phyloP scores from a whole-genome alignment of 169 alveolate genomes.

The Babesia ovis region DNA sequence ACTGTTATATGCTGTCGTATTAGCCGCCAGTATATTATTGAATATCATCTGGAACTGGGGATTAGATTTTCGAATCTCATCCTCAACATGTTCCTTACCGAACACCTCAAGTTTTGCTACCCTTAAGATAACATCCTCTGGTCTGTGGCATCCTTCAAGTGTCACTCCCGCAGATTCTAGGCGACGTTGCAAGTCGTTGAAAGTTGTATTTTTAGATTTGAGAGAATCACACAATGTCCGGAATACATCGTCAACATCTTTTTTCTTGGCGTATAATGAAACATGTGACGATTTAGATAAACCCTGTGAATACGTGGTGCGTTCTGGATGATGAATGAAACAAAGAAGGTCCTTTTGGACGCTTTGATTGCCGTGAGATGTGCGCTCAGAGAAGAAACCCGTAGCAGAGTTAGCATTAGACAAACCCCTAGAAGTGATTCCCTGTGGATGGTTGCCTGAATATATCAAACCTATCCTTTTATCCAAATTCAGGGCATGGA shows the following conservation, averaged over 20 bases:
- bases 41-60: conserved; percentile 25
- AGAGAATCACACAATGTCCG: conserved; percentile 32
- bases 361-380: neutral
- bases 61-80: conserved; percentile 17
- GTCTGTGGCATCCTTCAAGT: conserved; percentile 60
- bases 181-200: conserved; percentile 35
- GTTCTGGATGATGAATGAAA: neutral
- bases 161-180: conserved; percentile 45
- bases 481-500: neutral
- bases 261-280: neutral
- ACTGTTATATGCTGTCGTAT: conserved; percentile 3
- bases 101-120: conserved; percentile 54
- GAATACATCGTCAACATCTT: conserved; percentile 29
- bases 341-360: neutral
- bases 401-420: neutral
- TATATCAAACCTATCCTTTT: neutral
- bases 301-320: neutral
- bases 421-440: neutral
- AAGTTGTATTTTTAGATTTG: conserved; percentile 46
- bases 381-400: neutral
- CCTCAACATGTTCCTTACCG: conserved; percentile 43
- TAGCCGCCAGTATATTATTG: neutral
- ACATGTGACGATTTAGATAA: neutral
- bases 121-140: conserved; percentile 59
- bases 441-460: neutral